Percentiles rank a stretch among this genome's conserved stretches.
These are phyloP conservation scores for Cryptococcus jaspeensis DNA, from an alignment of 1,284 basidiomycete genomes.

Conservation along the genomic window DNA sequence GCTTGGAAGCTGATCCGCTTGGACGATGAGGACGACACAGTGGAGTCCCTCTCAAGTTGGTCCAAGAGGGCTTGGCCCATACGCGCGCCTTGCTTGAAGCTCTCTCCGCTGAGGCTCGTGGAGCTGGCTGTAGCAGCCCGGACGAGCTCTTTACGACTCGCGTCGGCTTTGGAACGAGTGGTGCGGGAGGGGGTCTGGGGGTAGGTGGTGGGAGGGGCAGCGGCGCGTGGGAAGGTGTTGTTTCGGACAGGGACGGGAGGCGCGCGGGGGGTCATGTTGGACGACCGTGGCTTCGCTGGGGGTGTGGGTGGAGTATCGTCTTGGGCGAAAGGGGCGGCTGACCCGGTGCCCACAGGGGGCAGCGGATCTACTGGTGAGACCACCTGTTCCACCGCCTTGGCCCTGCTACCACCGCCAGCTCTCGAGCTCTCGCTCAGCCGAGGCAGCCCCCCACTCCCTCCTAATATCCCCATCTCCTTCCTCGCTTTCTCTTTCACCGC, in stretches of 20 bases:
- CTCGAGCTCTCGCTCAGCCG: no score
- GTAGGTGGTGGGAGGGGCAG: not conserved
- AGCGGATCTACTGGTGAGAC: not conserved
- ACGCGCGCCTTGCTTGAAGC: slow-evolving; percentile 2
- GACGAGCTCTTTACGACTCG: not conserved
- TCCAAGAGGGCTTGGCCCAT: slow-evolving; percentile 19
- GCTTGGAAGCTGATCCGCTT: slow-evolving; percentile 2
- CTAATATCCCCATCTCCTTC: slow-evolving; percentile 19
- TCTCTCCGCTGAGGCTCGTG: slow-evolving; percentile 2
- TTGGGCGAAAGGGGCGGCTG: no score
- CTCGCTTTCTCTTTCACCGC: slow-evolving; percentile 29
- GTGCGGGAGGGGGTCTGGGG: not conserved
- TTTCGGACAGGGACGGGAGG: not conserved
- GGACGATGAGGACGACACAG: slow-evolving; percentile 9
- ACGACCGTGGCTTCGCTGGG: no score
- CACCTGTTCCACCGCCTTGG: not conserved
- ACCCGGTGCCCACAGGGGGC: no score
- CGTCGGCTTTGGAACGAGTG: not conserved
- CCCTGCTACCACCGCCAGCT: not conserved
- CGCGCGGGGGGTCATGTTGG: no score
- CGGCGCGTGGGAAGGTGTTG: not conserved
- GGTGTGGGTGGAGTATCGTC: no score
- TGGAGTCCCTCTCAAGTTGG: slow-evolving; percentile 14
- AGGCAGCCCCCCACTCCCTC: no score
- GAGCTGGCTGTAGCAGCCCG: not conserved